A percentile compares a stretch with the other conserved stretches of the same genome.
Conservation (phyloP, 768 basidiomycete genomes). For the Phylloporus sp. region DNA sequence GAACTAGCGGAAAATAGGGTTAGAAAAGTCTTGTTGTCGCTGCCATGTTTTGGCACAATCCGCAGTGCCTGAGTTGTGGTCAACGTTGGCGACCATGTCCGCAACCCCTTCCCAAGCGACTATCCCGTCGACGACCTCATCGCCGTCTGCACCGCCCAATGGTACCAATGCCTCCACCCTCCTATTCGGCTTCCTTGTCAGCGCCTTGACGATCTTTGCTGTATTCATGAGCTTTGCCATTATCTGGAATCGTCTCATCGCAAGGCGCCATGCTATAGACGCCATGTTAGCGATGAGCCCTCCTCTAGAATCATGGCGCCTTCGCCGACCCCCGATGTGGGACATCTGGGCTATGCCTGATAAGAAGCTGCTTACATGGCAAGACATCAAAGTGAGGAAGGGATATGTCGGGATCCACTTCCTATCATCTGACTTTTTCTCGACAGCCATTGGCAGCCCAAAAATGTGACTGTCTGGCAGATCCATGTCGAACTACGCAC, state of each 20-base stretch:
- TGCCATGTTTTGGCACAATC: not conserved
- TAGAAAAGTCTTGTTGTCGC: not conserved
- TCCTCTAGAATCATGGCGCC: not conserved
- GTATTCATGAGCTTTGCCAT: constrained; percentile 29
- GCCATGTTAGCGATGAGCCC: constrained; percentile 8
- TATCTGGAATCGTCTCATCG: constrained; percentile 31
- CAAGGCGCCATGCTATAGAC: constrained; percentile 27
- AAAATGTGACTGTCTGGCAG: not conserved
- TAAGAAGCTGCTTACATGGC: constrained; percentile 9
- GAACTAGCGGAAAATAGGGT: constrained; percentile 2
- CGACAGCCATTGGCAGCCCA: constrained; percentile 24
- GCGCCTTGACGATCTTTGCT: constrained; percentile 28
- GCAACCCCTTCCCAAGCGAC: constrained; percentile 7
- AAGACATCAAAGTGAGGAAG: constrained; percentile 19
- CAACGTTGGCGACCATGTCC: constrained; percentile 20
- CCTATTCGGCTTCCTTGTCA: constrained; percentile 31
- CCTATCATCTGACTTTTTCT: not conserved
- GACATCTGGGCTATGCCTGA: constrained; percentile 15
- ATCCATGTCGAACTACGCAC: not conserved
- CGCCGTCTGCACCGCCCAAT: constrained; percentile 1
- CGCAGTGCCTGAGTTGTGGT: constrained; percentile 10
- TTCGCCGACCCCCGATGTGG: constrained; percentile 22
- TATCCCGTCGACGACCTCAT: not conserved
- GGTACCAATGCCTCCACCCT: constrained; percentile 20
- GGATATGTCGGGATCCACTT: constrained; percentile 15